phyloP scores from a whole-genome alignment of 495 filamentous ascomycete species.

The Terfezia boudieri region DNA sequence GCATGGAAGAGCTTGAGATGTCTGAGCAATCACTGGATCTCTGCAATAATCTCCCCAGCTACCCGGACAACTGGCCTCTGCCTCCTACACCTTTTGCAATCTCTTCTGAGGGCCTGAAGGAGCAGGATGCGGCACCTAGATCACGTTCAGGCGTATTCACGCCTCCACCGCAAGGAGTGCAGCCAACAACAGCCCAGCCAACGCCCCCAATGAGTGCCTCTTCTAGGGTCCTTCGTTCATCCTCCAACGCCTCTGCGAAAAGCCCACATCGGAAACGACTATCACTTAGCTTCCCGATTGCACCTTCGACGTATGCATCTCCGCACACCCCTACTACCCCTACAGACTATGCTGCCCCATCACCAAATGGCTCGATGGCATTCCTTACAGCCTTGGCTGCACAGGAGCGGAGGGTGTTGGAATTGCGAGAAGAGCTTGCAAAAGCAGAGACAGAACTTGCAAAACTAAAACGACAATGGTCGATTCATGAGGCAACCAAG shows the following conservation, averaged over 20 bases:
- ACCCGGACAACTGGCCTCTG: background rate
- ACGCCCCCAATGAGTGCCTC: background rate
- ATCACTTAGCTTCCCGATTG: constrained; percentile 16
- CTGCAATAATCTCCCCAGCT: background rate
- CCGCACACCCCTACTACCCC: constrained; percentile 10
- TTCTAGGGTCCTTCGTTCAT: background rate
- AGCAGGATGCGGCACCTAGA: background rate
- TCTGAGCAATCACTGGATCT: background rate
- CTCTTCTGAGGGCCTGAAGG: background rate
- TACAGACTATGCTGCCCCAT: constrained; percentile 9
- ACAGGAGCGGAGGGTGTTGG: constrained; percentile 80
- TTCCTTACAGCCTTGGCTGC: constrained; percentile 76
- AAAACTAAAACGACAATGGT: constrained; percentile 63
- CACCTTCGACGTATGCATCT: background rate
- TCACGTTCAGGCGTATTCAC: background rate
- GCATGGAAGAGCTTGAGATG: background rate
- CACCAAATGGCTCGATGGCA: constrained; percentile 42
- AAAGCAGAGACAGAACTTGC: constrained; percentile 58
- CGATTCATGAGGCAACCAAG: constrained; percentile 50
- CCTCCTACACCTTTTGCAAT: background rate
- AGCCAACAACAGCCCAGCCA: background rate
- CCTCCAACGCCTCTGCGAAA: background rate
- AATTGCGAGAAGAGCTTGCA: constrained; percentile 67
- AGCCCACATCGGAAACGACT: constrained; percentile 10
- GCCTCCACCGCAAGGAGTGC: background rate